Evolutionary conservation across 257 asterid species (phyloP).

Genomic region (Striga asiatica): DNA sequence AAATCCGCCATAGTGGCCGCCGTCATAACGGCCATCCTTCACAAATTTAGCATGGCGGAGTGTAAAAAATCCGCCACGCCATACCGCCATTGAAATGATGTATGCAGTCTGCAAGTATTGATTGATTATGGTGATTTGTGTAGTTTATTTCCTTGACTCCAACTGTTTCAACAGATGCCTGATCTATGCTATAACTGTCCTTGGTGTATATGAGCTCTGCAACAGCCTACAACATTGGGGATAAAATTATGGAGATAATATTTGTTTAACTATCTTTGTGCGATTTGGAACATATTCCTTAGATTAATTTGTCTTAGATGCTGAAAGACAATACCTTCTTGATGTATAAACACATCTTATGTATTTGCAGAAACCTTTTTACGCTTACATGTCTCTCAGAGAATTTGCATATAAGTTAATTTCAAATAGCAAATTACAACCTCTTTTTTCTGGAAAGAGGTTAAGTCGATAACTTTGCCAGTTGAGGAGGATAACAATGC

Average conservation of each 20-base stretch:
- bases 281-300: not conserved
- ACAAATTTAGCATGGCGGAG: no score
- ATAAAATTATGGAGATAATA: not conserved
- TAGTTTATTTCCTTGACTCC: not conserved
- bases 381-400: not conserved
- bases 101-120: not conserved
- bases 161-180: slow-evolving; percentile 4
- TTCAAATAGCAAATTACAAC: not conserved
- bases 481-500: not conserved
- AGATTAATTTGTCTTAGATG: not conserved
- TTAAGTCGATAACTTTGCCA: not conserved
- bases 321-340: not conserved
- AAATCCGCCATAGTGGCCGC: no score
- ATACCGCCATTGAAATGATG: slow-evolving; percentile 14
- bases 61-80: no score
- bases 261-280: slow-evolving; percentile 2
- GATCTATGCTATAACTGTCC: not conserved
- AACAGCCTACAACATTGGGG: not conserved
- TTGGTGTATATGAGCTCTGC: not conserved
- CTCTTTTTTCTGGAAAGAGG: not conserved
- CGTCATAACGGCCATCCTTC: no score
- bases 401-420: not conserved
- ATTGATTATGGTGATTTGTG: not conserved
- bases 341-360: not conserved
- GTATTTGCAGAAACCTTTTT: not conserved